These are phyloP conservation scores for Colletotrichum nymphaeae DNA, from an alignment of 2,329 filamentous ascomycete species.

Conservation along the genomic window DNA sequence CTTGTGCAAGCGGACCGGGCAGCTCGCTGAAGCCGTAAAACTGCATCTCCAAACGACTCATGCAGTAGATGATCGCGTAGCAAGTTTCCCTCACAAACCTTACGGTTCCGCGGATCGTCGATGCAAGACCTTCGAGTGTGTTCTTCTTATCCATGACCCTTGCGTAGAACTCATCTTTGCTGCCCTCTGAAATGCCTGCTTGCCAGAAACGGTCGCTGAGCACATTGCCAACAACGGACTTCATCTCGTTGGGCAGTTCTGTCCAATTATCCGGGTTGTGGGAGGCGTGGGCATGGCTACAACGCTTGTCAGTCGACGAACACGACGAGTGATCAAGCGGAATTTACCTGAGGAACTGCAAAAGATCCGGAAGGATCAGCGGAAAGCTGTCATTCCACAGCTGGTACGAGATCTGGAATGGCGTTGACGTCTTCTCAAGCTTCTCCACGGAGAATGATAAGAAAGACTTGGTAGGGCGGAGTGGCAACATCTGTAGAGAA, in stretches of 20 bases:
- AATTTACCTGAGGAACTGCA: constrained; percentile 80
- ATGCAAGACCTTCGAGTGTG: constrained; percentile 93
- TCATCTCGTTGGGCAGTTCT: constrained; percentile 79
- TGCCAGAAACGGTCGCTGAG: constrained; percentile 98
- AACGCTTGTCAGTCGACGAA: not conserved
- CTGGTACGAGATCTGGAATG: constrained; percentile 79
- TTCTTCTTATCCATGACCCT: constrained; percentile 88
- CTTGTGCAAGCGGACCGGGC: constrained; percentile 83
- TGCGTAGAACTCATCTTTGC: constrained; percentile 96
- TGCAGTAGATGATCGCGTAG: constrained; percentile 93
- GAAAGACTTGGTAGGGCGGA: constrained; percentile 90
- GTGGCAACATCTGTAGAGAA: constrained; percentile 70
- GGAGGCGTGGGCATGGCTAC: constrained; percentile 87
- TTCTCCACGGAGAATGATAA: constrained; percentile 94
- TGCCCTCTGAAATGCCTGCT: constrained; percentile 94
- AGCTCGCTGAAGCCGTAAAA: constrained; percentile 94
- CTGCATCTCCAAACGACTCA: constrained; percentile 86
- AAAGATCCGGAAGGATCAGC: constrained; percentile 83
- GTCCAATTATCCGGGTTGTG: constrained; percentile 90
- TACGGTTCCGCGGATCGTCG: constrained; percentile 89
- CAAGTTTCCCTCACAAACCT: constrained; percentile 91
- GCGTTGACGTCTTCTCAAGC: constrained; percentile 76
- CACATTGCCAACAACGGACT: constrained; percentile 81
- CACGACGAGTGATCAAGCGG: not conserved
- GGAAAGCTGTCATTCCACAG: constrained; percentile 91